Base-by-base conservation (phyloP, 306 rosid species). In the Vigna mungo region DNA sequence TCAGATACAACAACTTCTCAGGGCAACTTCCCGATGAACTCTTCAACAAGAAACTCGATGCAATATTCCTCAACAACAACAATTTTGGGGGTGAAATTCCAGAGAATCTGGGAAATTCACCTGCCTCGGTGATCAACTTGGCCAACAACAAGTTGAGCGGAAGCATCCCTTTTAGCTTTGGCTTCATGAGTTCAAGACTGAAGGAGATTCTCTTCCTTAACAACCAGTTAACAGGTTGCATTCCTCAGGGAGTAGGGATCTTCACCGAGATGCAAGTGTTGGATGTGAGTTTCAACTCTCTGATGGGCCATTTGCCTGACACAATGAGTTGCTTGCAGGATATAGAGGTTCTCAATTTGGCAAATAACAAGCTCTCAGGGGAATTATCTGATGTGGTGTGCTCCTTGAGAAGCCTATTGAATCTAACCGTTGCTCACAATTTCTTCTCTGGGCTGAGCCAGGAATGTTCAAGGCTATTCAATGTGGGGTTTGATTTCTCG, bases 71-170 rank as follows among this genome's bases (percentile, higher is more conserved):
- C 82, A 95, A 95, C 87, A 69, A 95, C 89, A 95, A 95, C 68
- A 83, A 87, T 20, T 95, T 95, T 53, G 75, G 32, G 64, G 99
- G 99, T 9, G 88, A 85, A 73, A 84, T 95, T 2, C 99, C 99
- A 8, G 86, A 87, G 13, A 95, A 77, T 25, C 68, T 95, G 32
- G 99, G 97, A 1, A 88, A 81, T 25, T 93, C 99, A 1, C 97
- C 92, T n/a, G 97, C 99, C 9, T 95, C 99, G 2, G 99, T 92
- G 36, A 89, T 95, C 6, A 95, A 90, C 36, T 81, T 95, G 18
- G 97, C 99, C 0, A 90, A 92, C 71, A 95, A 95, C 82, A 85
- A 80, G 54, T 81, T 95, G 5, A 83, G 64, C 44, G 99, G 99
- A 27, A 72, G 53, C 72, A 85, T 95, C 47, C 99, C 99, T 4